Evolutionary conservation across 129 eudicot species (phyloP), one percentile per base, ranked within the genome.

Genomic region (Escallonia rubra): DNA sequence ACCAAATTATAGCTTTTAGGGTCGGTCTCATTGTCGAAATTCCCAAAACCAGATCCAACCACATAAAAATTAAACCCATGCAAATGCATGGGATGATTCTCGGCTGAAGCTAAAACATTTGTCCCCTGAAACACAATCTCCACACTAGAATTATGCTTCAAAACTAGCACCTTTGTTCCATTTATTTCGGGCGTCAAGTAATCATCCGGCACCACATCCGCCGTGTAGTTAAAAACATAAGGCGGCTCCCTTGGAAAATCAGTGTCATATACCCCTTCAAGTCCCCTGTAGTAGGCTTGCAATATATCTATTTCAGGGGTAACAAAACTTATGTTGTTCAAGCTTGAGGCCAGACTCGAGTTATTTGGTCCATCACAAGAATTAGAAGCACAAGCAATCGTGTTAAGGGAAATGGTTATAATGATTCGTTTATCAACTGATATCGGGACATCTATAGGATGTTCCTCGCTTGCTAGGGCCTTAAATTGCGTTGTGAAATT

Each of bases 1-100:
- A 86, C 79, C 39, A 89, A 59, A 67, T 89, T 89, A 57, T 83
- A 89, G 8, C 10, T 83, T 58, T 38, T 12, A 40, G 82, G 74
- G 34, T 86, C 96, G 3, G 63, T 68, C 0, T 15, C 12, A 40
- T 73, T 42, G 39, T 86, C 59, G 46, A 75, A 89, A 6, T 86
- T 83, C 7, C 96, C 96, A 8, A 86, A 63, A 7, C 93, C 96
- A 39, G 56, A 71, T 10, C 93, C 96, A 54, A 89, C 93, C 3
- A 86, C 86, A 65, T 83, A 86, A 71, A 89, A 89, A 63, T 82
- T 86, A 7, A 77, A 75, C 3, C 96, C 96, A 58, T 89, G 96
- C 44, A 89, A 57, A 64, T 89, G 96, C 84, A 89, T 83, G 0
- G 96, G 96, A 57, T 89, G 96, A 57, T 89, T 89, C 2, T 76